Base-by-base conservation (phyloP, 257 asterid species). In the Sherardia arvensis region DNA sequence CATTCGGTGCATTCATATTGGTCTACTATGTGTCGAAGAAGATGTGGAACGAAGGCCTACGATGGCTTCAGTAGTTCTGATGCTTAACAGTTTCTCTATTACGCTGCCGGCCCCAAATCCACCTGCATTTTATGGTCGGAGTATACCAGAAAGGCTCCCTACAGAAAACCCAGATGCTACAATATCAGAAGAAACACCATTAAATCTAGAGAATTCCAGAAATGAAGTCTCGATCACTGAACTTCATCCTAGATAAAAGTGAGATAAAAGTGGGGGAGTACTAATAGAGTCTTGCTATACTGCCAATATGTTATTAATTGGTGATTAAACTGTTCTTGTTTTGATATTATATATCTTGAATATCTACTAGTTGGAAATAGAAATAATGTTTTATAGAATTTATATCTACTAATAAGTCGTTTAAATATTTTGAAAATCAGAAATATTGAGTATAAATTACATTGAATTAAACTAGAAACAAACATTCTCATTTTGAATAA, bases 21-120 rank as follows among this genome's bases (percentile, higher is more conserved):
- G 72, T 2, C 33, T 72, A 28, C 69, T 76, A n/a, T 76, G 78
- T 27, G 81, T 76, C 48, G 71, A 77, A 28, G 76, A 77, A 27
- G 70, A 69, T 66, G 53, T 60, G 8, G 61, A 61, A 1, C 76
- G 58, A 28, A 66, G 81, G 47, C 81, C 81, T 11, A 55, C 67
- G 9, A 73, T 72, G 73, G 70, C 81, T 14, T 65, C 75, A 0
- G 59, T 72, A 10, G 65, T 72, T 51, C 55, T 66, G 5, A 72
- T 77, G 75, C 68, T 77, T 12, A 69, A 45, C 25, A 58, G 68
- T 58, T 18, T 34, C 7, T 18, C 64, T 1, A 7, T 54, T 3
- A 27, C 69, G 4, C 36, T 68, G 15, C 36, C 59, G 7, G 21
- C 33, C 17, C 80, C 80, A 7, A 34, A 58, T 12, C 27, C 33